Base-by-base conservation (phyloP, 441 rosid genomes). In the Mallotus repandus region DNA sequence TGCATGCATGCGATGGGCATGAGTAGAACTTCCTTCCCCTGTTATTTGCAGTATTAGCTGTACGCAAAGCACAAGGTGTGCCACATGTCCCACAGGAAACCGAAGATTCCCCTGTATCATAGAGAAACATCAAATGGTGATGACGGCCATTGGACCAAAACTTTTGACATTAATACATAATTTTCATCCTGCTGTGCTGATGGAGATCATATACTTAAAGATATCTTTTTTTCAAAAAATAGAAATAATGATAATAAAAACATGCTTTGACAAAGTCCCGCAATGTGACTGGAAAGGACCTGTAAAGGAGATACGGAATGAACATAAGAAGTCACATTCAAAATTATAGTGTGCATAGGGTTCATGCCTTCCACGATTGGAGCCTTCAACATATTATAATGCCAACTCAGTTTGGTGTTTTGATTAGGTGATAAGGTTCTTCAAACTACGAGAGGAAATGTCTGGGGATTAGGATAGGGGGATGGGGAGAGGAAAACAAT, bases 11-110 rank as follows among this genome's bases (percentile, higher is more conserved):
- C 29, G 93, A 84, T 81, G 83, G 85, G 81, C 98, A 93, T 18
- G 94, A 89, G 84, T 84, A 96, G 86, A 96, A 96, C 80, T 86
- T 89, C 68, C 99, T 89, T 81, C 98, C 99, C 72, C 94, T 85
- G 85, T 96, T 96, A 81, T 82, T 88, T 73, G 84, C 91, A 1
- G 98, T 93, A 78, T 90, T 96, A 38, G 99, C 98, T 55, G 93
- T 89, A 81, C 97, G 94, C 73, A 90, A 45, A 52, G 74, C 81
- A 76, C 99, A 93, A 43, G 79, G 72, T 35, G 84, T 74, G 81
- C 97, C 91, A 69, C 98, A 96, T 35, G 85, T 84, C 77, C 75
- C 82, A 77, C 99, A 96, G 49, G 91, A 62, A 55, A 90, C 68
- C 55, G 90, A 81, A 71, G 87, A 60, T 77, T 89, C 94, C 78